Base-by-base conservation (phyloP, 768 basidiomycete genomes). In the Rhizopogon roseolus region DNA sequence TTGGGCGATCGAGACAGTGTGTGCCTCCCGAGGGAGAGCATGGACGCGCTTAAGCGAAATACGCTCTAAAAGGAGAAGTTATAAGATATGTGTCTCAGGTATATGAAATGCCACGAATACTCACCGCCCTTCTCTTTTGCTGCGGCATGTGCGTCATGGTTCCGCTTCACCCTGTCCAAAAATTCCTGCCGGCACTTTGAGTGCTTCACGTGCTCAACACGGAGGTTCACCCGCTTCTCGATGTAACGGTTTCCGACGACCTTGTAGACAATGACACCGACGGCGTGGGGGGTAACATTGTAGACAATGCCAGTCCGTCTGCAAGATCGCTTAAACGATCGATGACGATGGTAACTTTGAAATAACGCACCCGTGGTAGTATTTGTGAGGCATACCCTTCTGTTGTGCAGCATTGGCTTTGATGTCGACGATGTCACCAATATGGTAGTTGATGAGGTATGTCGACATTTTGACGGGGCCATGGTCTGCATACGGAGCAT, bases 371-470 rank as follows among this genome's bases (percentile, higher is more conserved):
- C 91, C 93, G 64, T 94, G 93, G 81, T 94, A 94, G 83, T 82
- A 95, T 77, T 98, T 98, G 82, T 98, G 96, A 72, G 95, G 95
- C 93, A 98, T 97, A 74, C 97, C 97, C 88, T 95, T 96, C 85
- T 99, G 97, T 76, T 97, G 91, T 41, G 97, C 92, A 56, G 95
- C 84, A 69, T 99, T 98, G 62, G 96, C 96, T 80, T 97, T 98
- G 84, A 99, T 98, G 78, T 99, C 97, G 64, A 99, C 97, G 64
- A 98, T 97, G 71, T 99, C 97, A 58, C 97, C 97, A 62, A 98
- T 85, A 62, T 84, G 84, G 85, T 89, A 99, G 78, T 85, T 85
- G 74, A 88, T 82, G 67, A 98, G 78, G 85, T 85, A 98, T 19
- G 94, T 98, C 60, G 96, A 94, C 68, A 98, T 57, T 71, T 90